Evolutionary conservation across 78 protist species (phyloP), one percentile per base, ranked within the genome.

Genomic region (Dictyostelium intermedium): DNA sequence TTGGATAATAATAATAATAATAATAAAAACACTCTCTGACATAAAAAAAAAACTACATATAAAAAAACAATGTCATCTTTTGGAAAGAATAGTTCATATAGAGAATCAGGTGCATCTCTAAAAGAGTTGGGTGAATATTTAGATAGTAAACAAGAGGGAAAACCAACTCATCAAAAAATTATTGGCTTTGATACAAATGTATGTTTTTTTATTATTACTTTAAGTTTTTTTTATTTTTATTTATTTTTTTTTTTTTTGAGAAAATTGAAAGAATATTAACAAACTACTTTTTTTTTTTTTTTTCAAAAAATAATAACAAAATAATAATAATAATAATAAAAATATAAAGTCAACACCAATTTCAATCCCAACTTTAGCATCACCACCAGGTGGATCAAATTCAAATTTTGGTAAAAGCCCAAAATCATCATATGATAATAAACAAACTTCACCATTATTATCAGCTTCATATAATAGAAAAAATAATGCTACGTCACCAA

Each of bases 401-500:
- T 25, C 77, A 56, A 53, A 27, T 20, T 78, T 60, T 35, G 84
- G 63, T n/a, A 50, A 86, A n/a, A 25, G 45, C 16, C 93, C 66
- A 39, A 60, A 60, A 39, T 73, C 82, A 30, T 37, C 61, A 25
- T 45, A 84, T 6, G 39, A 53, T 13, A 82, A 56, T 37, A 80
- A 80, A 66, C 56, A 50, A 18, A 74, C 74, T 9, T 43, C 92
- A 50, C 77, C 73, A 25, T 39, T 50, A 85, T n/a, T 82, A 74
- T n/a, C 27, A 34, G 41, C 69, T 2, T 37, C 53, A 27, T 14
- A 50, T 53, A 72, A 35, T 13, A 86, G 11, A 13, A 73, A 37
- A 30, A 60, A 20, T 77, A 34, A 20, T 47, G 37, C 30, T 8
- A 27, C 56, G 34, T 20, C 56, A 39, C 27, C 82, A 79, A 74